A percentile compares a stretch with the other conserved stretches of the same genome.
phyloP scores from a whole-genome alignment of 2,329 filamentous ascomycete species.

The Calonectria naviculata region DNA sequence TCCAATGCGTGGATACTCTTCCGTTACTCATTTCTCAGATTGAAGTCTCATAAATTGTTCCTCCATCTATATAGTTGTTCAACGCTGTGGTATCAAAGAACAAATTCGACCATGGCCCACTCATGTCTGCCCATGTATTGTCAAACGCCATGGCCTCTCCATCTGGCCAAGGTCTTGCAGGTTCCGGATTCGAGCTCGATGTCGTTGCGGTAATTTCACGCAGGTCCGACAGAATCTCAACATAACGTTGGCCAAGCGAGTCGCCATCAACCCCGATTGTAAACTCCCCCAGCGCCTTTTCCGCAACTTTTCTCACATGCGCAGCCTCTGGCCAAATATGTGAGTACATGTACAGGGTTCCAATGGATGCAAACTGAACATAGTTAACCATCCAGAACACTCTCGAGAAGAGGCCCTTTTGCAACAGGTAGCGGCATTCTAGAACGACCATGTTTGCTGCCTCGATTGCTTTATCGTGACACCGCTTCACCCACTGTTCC shows the following conservation, averaged over 20 bases:
- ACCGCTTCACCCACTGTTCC: constrained; percentile 3
- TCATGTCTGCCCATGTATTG: constrained; percentile 3
- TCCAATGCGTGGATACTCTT: neutral
- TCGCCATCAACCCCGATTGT: constrained; percentile 9
- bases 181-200: neutral
- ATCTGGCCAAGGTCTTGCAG: neutral
- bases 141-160: neutral
- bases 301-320: neutral
- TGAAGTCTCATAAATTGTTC: neutral
- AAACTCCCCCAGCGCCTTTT: neutral
- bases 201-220: neutral
- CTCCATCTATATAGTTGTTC: neutral
- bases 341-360: constrained; percentile 6
- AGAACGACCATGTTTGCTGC: neutral
- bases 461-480: constrained; percentile 8
- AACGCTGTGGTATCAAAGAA: constrained; percentile 1
- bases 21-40: neutral
- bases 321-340: neutral
- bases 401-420: constrained; percentile 1
- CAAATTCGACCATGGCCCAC: constrained; percentile 6
- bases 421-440: neutral
- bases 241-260: constrained; percentile 4
- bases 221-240: neutral
- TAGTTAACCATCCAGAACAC: constrained; percentile 11
- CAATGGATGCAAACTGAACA: constrained; percentile 4